phyloP scores from a whole-genome alignment of 805 yeast genomes.

The Metschnikowia henanensis region DNA sequence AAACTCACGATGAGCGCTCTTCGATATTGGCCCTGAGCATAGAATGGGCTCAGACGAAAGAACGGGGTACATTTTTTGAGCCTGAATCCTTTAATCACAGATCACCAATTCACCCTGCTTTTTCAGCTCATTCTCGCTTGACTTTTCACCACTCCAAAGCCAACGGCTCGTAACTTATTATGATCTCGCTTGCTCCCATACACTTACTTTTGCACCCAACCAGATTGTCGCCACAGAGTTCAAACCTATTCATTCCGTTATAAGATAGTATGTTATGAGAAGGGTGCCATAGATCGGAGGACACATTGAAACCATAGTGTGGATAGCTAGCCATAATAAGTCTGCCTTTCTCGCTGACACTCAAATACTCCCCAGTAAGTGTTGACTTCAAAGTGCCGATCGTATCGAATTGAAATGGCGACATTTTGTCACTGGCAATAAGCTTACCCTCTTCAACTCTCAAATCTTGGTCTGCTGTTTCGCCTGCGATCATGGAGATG shows the following conservation, averaged over 20 bases:
- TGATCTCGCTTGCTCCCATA: slow-evolving; percentile 1
- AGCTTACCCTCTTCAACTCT: neutral
- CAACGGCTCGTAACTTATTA: slow-evolving; percentile 1
- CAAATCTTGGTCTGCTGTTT: slow-evolving; percentile 5
- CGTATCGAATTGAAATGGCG: neutral
- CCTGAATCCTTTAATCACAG: too few relatives aligned
- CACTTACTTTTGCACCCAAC: slow-evolving; percentile 9
- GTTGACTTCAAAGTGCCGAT: neutral
- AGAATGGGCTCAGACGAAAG: too few relatives aligned
- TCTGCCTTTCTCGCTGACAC: slow-evolving; percentile 1
- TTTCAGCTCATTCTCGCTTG: neutral
- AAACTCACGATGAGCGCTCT: too few relatives aligned
- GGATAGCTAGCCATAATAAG: neutral
- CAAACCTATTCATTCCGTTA: slow-evolving; percentile 2
- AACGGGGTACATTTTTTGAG: too few relatives aligned
- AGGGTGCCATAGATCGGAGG: neutral
- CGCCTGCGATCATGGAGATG: slow-evolving; percentile 1
- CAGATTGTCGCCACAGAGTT: slow-evolving; percentile 7
- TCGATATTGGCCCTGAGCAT: too few relatives aligned
- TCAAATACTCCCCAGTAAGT: slow-evolving; percentile 1
- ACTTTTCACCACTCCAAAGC: neutral
- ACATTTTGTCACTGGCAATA: slow-evolving; percentile 1
- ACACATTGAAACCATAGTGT: slow-evolving; percentile 4
- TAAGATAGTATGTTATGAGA: neutral
- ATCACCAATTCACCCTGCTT: neutral